Base-by-base conservation (phyloP, 2,329 filamentous ascomycete genomes). In the Pleurostoma richardsiae region DNA sequence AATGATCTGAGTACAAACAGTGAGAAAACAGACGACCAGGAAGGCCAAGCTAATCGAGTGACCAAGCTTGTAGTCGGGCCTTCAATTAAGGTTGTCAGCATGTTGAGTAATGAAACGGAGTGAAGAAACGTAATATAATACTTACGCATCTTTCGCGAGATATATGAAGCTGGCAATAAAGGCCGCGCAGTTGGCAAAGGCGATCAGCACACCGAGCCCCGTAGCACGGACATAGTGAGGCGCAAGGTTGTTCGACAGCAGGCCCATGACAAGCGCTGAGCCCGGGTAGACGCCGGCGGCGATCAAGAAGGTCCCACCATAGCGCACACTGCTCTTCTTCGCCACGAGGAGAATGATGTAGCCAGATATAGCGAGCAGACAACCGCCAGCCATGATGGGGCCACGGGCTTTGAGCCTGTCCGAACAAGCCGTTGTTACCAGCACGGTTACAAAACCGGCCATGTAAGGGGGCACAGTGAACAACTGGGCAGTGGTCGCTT, bases 101-200 rank as follows among this genome's bases (percentile, higher is more conserved):
- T 19, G 19, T 48, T 43, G 47, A 47, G 48, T 36, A 40, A 30
- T 36, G 30, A 36, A 10, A 19, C 36, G n/a, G 4, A 10, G 33
- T 28, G 10, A 28, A 28, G 27, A 19, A 40, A 26, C 28, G 33
- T 19, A 41, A 19, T n/a, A 40, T 40, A 10, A 30, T 31, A 63
- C 64, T 56, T 54, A 67, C 56, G 63, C 65, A 55, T 73, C 69
- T 47, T 61, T 53, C n/a, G 59, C 54, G 4, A 74, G 58, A 50
- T 72, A 72, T 26, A 68, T 68, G 46, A 71, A 72, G 0, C 71
- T 68, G 3, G 67, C 69, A 6, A 71, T 61, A 45, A 74, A 73
- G 6, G 69, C 69, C 6, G 66, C 62, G 50, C 64, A 66, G 46
- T 71, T 71, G 7, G 66, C 66, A 38, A 71, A 53, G 4, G 64